Evolutionary conservation across 345 rosid genomes (phyloP).

Genomic region (Microthlaspi erraticum): DNA sequence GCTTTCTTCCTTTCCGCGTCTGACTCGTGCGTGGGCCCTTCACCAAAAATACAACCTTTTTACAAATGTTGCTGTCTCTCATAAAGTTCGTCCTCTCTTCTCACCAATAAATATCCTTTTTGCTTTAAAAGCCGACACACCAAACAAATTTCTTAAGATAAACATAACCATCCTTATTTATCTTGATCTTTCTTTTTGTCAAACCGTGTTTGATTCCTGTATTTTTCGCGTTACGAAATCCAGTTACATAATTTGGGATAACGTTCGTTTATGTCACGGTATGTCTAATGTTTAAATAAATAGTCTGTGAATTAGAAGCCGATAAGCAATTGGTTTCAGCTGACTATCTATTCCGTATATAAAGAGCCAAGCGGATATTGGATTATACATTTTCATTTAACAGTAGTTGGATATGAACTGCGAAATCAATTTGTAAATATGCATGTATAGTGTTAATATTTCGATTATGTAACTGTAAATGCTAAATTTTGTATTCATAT

Average conservation of each 20-base stretch:
- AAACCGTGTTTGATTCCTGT: neutral
- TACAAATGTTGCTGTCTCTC: conserved; percentile 14
- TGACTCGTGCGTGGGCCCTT: conserved; percentile 27
- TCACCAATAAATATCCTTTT: conserved; percentile 25
- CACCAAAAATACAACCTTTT: conserved; percentile 1
- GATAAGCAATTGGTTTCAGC: conserved; percentile 6
- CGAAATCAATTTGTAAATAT: neutral
- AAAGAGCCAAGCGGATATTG: too few relatives aligned
- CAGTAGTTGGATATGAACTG: neutral
- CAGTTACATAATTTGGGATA: conserved; percentile 1
- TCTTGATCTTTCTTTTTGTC: neutral
- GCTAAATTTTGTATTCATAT: neutral
- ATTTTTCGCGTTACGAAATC: neutral
- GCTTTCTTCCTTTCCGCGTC: conserved; percentile 22
- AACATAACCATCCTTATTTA: neutral
- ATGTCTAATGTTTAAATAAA: neutral
- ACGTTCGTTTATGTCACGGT: neutral
- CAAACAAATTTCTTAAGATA: neutral
- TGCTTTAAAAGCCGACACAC: conserved; percentile 10
- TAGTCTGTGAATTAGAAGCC: neutral
- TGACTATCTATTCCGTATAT: neutral
- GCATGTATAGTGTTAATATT: neutral
- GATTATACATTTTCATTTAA: too few relatives aligned
- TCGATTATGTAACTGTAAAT: neutral
- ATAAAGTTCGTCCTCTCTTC: neutral